Conservation (phyloP, 306 rosid genomes). For the Vigna mungo region DNA sequence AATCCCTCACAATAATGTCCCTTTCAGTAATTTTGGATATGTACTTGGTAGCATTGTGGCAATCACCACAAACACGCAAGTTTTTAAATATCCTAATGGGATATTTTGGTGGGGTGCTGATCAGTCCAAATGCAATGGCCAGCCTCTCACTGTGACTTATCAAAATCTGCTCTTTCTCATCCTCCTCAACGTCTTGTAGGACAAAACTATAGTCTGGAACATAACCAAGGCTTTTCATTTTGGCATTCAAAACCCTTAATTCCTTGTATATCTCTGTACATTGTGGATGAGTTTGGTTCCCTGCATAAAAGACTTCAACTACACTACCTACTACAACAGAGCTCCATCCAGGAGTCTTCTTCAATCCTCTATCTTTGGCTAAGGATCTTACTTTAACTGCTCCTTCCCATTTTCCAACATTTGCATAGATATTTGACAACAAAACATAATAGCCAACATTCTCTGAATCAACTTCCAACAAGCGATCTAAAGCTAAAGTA, state of each 20-base stretch:
- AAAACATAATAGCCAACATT: conserved; percentile 62
- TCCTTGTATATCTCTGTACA: conserved; percentile 50
- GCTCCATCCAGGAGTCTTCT: conserved; percentile 58
- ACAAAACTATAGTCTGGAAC: conserved; percentile 61
- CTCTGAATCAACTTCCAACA: conserved; percentile 55
- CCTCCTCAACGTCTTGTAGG: conserved; percentile 60
- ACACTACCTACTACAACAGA: conserved; percentile 51
- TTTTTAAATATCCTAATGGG: conserved; percentile 52
- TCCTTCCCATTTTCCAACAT: conserved; percentile 59
- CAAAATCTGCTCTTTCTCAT: conserved; percentile 60
- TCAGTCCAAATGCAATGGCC: conserved; percentile 60
- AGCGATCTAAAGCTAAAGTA: conserved; percentile 43
- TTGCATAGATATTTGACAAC: conserved; percentile 60
- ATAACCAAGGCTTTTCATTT: conserved; percentile 58
- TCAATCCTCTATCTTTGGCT: conserved; percentile 51
- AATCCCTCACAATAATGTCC: conserved; percentile 51
- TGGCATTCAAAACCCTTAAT: conserved; percentile 50
- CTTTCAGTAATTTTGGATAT: conserved; percentile 52
- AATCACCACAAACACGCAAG: conserved; percentile 55
- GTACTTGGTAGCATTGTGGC: conserved; percentile 50
- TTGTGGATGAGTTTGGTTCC: conserved; percentile 59
- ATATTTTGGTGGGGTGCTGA: conserved; percentile 55
- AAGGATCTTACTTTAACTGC: conserved; percentile 48
- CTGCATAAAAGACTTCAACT: conserved; percentile 59
- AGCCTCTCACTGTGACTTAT: conserved; percentile 58